Base-by-base conservation (phyloP, 2,329 filamentous ascomycete species). In the Diplodia corticola region DNA sequence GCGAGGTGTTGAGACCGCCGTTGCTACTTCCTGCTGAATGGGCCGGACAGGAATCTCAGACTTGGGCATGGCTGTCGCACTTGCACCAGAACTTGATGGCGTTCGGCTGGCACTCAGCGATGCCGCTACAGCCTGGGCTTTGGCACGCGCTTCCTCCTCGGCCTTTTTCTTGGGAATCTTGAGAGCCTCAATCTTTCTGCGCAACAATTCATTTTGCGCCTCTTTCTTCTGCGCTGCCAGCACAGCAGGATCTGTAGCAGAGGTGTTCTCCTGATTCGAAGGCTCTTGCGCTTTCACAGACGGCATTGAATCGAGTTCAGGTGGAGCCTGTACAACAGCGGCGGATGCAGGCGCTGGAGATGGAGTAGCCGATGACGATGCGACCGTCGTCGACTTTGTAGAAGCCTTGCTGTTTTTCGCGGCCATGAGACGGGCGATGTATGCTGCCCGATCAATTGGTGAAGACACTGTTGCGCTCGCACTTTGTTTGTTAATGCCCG, bases 401-500 rank as follows among this genome's bases (percentile, higher is more conserved):
- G 70, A 40, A 59, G 59, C 33, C 13, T 66, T 66, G 74, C 71
- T 90, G 37, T 84, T 85, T 75, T 91, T 93, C 1, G 86, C 88
- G n/a, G 91, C 91, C 64, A 93, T 82, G 65, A 93, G 83, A 57
- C 89, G 87, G 4, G 91, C 90, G 67, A 94, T 91, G 49, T 91
- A 87, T 69, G 92, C 90, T 70, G 91, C 91, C 24, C 91, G 85
- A 72, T 91, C 88, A 69, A 90, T 82, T 7, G 85, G 72, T 15
- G 64, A 55, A 30, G 54, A 59, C 13, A 30, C 33, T 24, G 46
- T 17, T 26, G 40, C n/a, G 17, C 40, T 28, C 2, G 22, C 44
- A 46, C 4, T 60, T 22, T 15, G 17, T n/a, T 50, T 55, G 48
- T 59, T 65, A 59, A 46, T 53, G 9, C n/a, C 54, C 15, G 64